Evolutionary conservation across 345 rosid genomes (phyloP), one percentile per base, ranked within the genome.

Genomic region (Linum tenue): DNA sequence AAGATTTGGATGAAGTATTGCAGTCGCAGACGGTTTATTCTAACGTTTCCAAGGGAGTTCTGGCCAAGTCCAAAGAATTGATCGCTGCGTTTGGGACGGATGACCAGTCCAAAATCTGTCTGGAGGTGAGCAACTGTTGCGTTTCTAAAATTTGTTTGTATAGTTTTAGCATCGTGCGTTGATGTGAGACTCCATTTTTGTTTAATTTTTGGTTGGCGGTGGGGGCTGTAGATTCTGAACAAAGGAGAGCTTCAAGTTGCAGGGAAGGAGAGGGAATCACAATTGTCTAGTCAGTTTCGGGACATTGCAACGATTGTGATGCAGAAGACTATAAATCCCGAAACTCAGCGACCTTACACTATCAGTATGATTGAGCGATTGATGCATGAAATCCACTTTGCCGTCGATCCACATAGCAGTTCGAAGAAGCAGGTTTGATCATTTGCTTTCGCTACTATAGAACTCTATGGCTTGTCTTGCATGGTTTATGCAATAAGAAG

Each of bases 201-300:
- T 17, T 36, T 4, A 5, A 6, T 22, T 35, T 59, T 59, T 59
- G 62, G 9, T 56, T 5, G 16, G 16, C 60, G 39, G 5, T 61
- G 66, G 35, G 44, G 51, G 60, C 53, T 48, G 48, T 72, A 92
- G 95, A 90, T 94, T 74, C 64, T 94, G 89, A 96, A 90, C 36
- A 88, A 88, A 78, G 99, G 99, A 48, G 99, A 94, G 79, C 96
- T 94, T 70, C 97, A 94, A 75, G 86, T 94, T 76, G 99, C 99
- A 8, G 99, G 97, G 36, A 92, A 92, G 79, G 99, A 90, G 80
- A 80, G 97, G 81, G 99, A 92, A 59, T 83, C 89, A 7, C 97
- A 92, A 75, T 80, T 88, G 2, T 80, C 96, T 0, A 94, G 85
- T 78, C 97, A 90, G 86, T 94, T 94, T 76, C 82, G 97, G 53